phyloP scores from a whole-genome alignment of 768 basidiomycete species.

The Sporobolomyces pararoseus region DNA sequence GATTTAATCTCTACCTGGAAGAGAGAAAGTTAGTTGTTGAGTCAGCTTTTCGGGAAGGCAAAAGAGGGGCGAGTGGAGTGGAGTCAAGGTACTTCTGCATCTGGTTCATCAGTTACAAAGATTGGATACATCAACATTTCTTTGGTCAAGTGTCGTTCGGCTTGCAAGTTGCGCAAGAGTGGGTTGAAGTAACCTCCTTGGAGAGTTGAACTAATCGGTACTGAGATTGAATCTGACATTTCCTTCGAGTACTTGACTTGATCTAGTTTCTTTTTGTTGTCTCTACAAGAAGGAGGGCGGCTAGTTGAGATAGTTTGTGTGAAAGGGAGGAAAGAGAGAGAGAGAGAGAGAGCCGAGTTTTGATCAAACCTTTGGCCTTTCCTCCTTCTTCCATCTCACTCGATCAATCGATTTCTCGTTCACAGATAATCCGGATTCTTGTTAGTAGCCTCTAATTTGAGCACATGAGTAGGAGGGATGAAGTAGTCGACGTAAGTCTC shows the following conservation, averaged over 20 bases:
- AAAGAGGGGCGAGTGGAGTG: background rate
- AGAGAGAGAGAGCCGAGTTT: no score
- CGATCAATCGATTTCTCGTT: background rate
- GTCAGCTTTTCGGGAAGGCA: background rate
- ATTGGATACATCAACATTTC: constrained; percentile 98
- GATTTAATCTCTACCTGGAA: constrained; percentile 67
- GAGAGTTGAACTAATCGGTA: constrained; percentile 36
- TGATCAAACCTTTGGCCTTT: no score
- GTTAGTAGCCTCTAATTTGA: no score
- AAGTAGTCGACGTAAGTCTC: constrained; percentile 12
- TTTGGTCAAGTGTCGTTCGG: constrained; percentile 71
- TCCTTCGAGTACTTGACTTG: no score
- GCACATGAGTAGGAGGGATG: constrained; percentile 27
- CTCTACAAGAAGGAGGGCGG: no score
- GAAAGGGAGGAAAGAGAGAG: background rate
- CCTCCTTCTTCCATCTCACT: background rate
- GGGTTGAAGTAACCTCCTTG: constrained; percentile 92
- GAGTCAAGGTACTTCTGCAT: constrained; percentile 59
- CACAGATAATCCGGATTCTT: no score
- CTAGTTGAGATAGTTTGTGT: background rate
- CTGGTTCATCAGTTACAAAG: constrained; percentile 91
- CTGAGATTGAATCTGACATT: no score
- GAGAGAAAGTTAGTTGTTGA: constrained; percentile 54
- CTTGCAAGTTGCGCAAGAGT: constrained; percentile 81
- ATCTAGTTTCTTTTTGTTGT: no score